phyloP scores from a whole-genome alignment of 768 basidiomycete genomes.

The Pholiota molesta region DNA sequence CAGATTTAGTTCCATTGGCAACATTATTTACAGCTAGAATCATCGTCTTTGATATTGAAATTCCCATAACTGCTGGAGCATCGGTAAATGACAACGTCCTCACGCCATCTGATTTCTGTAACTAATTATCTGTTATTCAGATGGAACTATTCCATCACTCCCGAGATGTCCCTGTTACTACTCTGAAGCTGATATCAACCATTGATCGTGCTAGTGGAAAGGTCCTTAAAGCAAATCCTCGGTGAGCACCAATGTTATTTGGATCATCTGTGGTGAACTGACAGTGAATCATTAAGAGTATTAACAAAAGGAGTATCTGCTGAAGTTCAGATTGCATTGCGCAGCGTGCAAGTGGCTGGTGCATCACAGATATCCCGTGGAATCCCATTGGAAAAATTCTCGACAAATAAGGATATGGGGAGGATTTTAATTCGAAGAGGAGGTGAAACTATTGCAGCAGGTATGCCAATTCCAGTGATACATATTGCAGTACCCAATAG shows the following conservation, averaged over 20 bases:
- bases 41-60: slow-evolving; percentile 90
- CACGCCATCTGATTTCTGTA: background rate
- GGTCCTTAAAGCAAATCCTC: slow-evolving; percentile 76
- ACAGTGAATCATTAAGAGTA: slow-evolving; percentile 52
- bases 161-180: slow-evolving; percentile 86
- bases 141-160: slow-evolving; percentile 97
- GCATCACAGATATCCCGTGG: slow-evolving; percentile 47
- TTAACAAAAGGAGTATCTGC: slow-evolving; percentile 85
- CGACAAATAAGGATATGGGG: slow-evolving; percentile 95
- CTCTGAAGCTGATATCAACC: slow-evolving; percentile 77
- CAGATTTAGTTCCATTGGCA: slow-evolving; percentile 74
- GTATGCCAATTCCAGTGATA: slow-evolving; percentile 34
- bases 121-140: slow-evolving; percentile 36
- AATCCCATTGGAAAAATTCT: slow-evolving; percentile 87
- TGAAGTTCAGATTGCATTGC: slow-evolving; percentile 80
- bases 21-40: slow-evolving; percentile 83
- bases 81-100: slow-evolving; percentile 52
- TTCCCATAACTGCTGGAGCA: slow-evolving; percentile 87
- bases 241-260: slow-evolving; percentile 48
- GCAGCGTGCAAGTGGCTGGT: slow-evolving; percentile 55
- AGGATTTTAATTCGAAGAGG: slow-evolving; percentile 82
- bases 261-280: background rate
- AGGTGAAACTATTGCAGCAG: slow-evolving; percentile 95
- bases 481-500: background rate
- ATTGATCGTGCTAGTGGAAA: slow-evolving; percentile 80